These are phyloP conservation scores for Pseudogymnoascus sp. DNA, from an alignment of 2,329 filamentous ascomycete species.

Conservation along the genomic window DNA sequence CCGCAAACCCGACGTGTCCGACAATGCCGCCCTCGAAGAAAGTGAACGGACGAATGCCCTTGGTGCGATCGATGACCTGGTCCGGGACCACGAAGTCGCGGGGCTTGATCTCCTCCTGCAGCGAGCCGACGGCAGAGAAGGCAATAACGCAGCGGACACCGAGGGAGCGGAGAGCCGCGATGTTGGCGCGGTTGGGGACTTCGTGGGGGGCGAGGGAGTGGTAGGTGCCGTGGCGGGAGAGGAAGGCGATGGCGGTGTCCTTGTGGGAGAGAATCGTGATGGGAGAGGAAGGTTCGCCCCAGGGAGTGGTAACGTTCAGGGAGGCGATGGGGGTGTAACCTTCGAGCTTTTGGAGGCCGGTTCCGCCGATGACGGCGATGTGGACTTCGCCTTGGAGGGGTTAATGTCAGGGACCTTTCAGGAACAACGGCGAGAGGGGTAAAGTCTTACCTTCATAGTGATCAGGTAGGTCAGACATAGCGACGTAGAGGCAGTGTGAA, in stretches of 20 bases:
- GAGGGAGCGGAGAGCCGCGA: conserved; percentile 86
- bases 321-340: conserved; percentile 78
- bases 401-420: not conserved
- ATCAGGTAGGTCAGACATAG: conserved; percentile 22
- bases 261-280: conserved; percentile 86
- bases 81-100: conserved; percentile 95
- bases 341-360: conserved; percentile 78
- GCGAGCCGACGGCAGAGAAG: conserved; percentile 87
- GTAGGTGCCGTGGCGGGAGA: conserved; percentile 82
- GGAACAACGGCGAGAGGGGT: not conserved
- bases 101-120: conserved; percentile 87
- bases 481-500: not conserved
- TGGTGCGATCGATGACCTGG: conserved; percentile 95
- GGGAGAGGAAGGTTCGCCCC: conserved; percentile 67
- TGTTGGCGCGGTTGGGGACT: conserved; percentile 90
- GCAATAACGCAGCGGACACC: conserved; percentile 88
- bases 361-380: conserved; percentile 89
- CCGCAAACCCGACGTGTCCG: conserved; percentile 88
- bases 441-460: conserved; percentile 17
- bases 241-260: conserved; percentile 77
- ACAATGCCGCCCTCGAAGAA: conserved; percentile 93
- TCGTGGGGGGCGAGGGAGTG: conserved; percentile 91
- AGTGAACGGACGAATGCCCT: conserved; percentile 82
- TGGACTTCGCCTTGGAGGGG: conserved; percentile 52
- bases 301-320: conserved; percentile 72